Base-by-base conservation (phyloP, 805 yeast genomes). In the Pichia heedii region DNA sequence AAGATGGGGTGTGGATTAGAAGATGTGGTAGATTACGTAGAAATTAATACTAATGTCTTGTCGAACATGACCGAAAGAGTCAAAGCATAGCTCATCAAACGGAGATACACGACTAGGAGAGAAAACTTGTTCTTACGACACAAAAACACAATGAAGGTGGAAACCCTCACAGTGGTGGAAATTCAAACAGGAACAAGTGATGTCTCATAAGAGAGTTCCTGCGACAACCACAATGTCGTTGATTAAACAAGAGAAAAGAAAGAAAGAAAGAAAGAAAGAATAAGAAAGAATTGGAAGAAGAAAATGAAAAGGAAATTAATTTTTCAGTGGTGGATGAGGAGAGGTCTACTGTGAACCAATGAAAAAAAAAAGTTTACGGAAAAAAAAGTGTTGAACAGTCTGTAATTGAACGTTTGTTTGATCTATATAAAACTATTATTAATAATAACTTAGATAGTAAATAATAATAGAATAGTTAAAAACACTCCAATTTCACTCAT, bases 41-140 rank as follows among this genome's bases (percentile, higher is more conserved):
- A 13, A 29, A 29, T 29, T 3, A 27, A 27, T 2, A 27, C 15
- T 10, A 29, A 29, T 29, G 32, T 29, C 32, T 29, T 29, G 32
- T 29, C 32, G 74, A 64, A 63, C 50, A 70, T 70, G 75, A 70
- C 75, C 75, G 73, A 68, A 54, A 63, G 71, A 67, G 56, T 69
- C 75, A 69, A 22, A 29, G 63, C 52, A 16, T 47, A 33, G 60
- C 66, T 70, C 74, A 61, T 67, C 70, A 66, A 61, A 60, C 74
- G 75, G 75, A 70, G 75, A 70, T 70, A 70, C 75, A 66, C 74
- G 68, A 71, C 37, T 42, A 33, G 18, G 18, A 44, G 43, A 39
- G 39, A 33, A 33, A 37, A 12, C 29, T 42, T 27, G 15, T 8
- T 45, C 9, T 45, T 10, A 27, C 46, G 42, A 35, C 48, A 29